Percentiles rank a stretch among this genome's conserved stretches.
Evolutionary conservation across 192 early-diverging fungal genomes (phyloP).

Genomic region (Coemansia sp.): DNA sequence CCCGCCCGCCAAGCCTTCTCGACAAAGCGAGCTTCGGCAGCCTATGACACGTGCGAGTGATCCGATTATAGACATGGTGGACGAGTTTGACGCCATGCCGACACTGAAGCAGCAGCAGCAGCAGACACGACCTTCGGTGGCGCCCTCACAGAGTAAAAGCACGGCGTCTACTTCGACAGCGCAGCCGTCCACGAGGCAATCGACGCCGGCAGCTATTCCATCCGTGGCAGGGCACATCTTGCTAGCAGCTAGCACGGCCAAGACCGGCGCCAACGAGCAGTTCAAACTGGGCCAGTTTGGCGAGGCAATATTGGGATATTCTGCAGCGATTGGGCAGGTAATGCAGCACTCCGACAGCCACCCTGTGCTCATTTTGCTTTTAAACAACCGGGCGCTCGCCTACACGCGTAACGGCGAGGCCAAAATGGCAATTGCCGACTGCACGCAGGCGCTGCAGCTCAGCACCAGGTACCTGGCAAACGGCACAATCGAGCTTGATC

Average conservation of each 20-base stretch:
- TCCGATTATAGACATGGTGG: conserved; percentile 9
- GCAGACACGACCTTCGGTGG: not conserved
- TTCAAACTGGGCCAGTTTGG: conserved; percentile 91
- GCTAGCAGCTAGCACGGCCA: conserved; percentile 20
- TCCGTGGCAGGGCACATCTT: conserved; percentile 13
- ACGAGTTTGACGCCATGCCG: not conserved
- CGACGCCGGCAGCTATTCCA: conserved; percentile 14
- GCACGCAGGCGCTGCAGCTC: conserved; percentile 49
- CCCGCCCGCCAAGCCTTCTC: not conserved
- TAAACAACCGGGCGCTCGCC: conserved; percentile 82
- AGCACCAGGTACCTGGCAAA: conserved; percentile 29
- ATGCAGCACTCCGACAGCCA: conserved; percentile 55
- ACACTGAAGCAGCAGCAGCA: not conserved
- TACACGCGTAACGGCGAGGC: conserved; percentile 82
- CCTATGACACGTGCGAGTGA: not conserved
- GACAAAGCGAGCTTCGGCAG: not conserved
- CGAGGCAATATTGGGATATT: conserved; percentile 72
- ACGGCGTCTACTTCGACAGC: no score
- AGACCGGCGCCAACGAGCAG: conserved; percentile 68
- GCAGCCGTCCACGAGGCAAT: not conserved
- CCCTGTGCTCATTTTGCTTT: conserved; percentile 57
- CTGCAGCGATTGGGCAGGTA: conserved; percentile 59
- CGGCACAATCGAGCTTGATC: conserved; percentile 18
- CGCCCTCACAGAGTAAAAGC: not conserved
- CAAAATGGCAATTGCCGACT: conserved; percentile 65